Conservation (phyloP, 164 flowering plant species). For the Vitis labrusca region DNA sequence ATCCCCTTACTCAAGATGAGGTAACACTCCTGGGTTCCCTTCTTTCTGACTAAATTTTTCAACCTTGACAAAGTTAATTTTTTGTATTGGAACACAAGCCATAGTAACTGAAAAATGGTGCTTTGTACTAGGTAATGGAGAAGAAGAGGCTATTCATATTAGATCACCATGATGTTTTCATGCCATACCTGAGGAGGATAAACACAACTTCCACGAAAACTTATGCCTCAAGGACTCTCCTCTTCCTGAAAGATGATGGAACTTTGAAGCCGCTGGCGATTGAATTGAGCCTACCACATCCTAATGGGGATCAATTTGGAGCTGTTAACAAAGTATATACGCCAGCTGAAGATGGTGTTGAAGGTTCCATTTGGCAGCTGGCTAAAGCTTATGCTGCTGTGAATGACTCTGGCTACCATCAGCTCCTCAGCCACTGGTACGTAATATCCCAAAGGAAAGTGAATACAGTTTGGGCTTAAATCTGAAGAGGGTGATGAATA, state of each 20-base stretch:
- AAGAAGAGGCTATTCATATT: slow-evolving; percentile 41
- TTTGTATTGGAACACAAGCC: too few relatives aligned
- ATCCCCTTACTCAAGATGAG: slow-evolving; percentile 42
- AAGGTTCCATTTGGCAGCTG: slow-evolving; percentile 54
- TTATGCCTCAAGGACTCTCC: slow-evolving; percentile 54
- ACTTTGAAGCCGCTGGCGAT: slow-evolving; percentile 61
- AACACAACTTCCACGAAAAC: slow-evolving; percentile 47
- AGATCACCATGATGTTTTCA: slow-evolving; percentile 51
- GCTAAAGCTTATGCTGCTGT: slow-evolving; percentile 61
- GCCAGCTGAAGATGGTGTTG: slow-evolving; percentile 49
- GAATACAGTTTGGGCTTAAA: not conserved
- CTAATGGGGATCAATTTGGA: slow-evolving; percentile 45
- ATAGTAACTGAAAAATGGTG: not conserved
- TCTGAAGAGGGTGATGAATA: not conserved
- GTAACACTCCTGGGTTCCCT: slow-evolving; percentile 18
- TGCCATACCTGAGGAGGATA: slow-evolving; percentile 56
- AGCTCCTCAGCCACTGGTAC: slow-evolving; percentile 58
- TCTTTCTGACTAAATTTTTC: not conserved
- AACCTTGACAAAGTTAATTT: too few relatives aligned
- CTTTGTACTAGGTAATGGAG: slow-evolving; percentile 33
- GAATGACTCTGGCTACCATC: slow-evolving; percentile 50
- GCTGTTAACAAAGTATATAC: slow-evolving; percentile 42
- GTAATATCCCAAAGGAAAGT: not conserved
- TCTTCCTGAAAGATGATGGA: slow-evolving; percentile 52
- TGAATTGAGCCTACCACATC: slow-evolving; percentile 64